Percentiles rank a stretch among this genome's conserved stretches.
Evolutionary conservation across 2,329 filamentous ascomycete species (phyloP).

Genomic region (Ophiostoma sp.): DNA sequence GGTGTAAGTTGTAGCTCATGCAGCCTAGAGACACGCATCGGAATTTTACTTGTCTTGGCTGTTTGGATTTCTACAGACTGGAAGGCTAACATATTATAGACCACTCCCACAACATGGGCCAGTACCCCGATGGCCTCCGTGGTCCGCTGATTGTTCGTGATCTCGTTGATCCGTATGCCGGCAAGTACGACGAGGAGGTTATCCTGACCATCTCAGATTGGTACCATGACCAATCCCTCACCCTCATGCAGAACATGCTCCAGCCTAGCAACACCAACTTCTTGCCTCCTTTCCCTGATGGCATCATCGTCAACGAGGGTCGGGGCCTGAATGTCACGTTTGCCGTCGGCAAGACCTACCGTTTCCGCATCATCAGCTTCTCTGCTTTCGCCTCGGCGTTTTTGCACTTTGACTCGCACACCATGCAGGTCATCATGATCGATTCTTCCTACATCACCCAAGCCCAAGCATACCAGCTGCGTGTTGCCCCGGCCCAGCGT

Average conservation of each 20-base stretch:
- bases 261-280: conserved; percentile 37
- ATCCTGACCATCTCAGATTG: conserved; percentile 48
- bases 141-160: conserved; percentile 58
- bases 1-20: conserved; percentile 35
- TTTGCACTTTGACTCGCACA: conserved; percentile 41
- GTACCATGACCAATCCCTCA: conserved; percentile 40
- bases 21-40: background rate
- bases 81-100: conserved; percentile 33
- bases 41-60: background rate
- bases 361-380: conserved; percentile 44
- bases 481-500: conserved; percentile 41
- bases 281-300: conserved; percentile 39
- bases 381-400: conserved; percentile 41
- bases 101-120: conserved; percentile 58
- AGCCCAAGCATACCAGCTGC: conserved; percentile 36
- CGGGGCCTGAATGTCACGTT: conserved; percentile 35
- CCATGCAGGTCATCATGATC: conserved; percentile 43
- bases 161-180: conserved; percentile 46
- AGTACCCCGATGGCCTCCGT: conserved; percentile 63
- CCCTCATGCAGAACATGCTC: conserved; percentile 39
- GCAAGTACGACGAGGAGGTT: conserved; percentile 53
- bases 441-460: conserved; percentile 40
- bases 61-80: no score
- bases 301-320: conserved; percentile 42
- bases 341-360: conserved; percentile 41